These are phyloP conservation scores for Nigrospora osmanthi DNA, from an alignment of 2,329 filamentous ascomycete species.

Conservation along the genomic window DNA sequence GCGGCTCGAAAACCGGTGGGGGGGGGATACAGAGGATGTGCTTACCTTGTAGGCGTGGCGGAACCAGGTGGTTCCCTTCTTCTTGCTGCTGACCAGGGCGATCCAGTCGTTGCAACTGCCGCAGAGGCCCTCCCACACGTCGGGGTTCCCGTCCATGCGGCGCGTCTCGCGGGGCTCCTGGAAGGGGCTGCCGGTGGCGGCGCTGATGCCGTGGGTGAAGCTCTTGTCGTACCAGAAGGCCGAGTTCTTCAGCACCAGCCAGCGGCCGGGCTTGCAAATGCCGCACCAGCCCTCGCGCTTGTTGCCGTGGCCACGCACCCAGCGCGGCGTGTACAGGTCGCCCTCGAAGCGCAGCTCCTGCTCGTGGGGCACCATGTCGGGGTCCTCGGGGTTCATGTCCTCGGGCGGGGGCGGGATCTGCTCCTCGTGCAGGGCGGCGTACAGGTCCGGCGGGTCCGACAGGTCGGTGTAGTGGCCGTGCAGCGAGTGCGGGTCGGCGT, in stretches of 20 bases:
- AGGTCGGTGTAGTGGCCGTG: slow-evolving; percentile 66
- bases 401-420: slow-evolving; percentile 67
- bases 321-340: slow-evolving; percentile 75
- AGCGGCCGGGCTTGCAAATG: slow-evolving; percentile 77
- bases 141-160: slow-evolving; percentile 71
- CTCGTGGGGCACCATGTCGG: slow-evolving; percentile 68
- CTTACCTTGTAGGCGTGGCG: slow-evolving; percentile 77
- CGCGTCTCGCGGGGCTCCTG: slow-evolving; percentile 68
- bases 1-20: neutral
- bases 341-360: slow-evolving; percentile 73
- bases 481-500: slow-evolving; percentile 59
- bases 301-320: slow-evolving; percentile 79
- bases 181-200: slow-evolving; percentile 71
- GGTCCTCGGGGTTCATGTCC: slow-evolving; percentile 74
- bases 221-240: slow-evolving; percentile 93
- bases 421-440: slow-evolving; percentile 66
- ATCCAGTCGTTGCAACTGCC: slow-evolving; percentile 76
- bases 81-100: slow-evolving; percentile 74
- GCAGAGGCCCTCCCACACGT: slow-evolving; percentile 75
- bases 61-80: slow-evolving; percentile 91
- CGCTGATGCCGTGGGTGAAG: slow-evolving; percentile 81
- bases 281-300: slow-evolving; percentile 88
- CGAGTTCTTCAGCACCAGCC: slow-evolving; percentile 84
- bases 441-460: slow-evolving; percentile 69
- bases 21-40: neutral